Percentiles rank a stretch among this genome's conserved stretches.
These are phyloP conservation scores for Beauveria medogensis DNA, from an alignment of 2,329 filamentous ascomycete species.

Conservation along the genomic window DNA sequence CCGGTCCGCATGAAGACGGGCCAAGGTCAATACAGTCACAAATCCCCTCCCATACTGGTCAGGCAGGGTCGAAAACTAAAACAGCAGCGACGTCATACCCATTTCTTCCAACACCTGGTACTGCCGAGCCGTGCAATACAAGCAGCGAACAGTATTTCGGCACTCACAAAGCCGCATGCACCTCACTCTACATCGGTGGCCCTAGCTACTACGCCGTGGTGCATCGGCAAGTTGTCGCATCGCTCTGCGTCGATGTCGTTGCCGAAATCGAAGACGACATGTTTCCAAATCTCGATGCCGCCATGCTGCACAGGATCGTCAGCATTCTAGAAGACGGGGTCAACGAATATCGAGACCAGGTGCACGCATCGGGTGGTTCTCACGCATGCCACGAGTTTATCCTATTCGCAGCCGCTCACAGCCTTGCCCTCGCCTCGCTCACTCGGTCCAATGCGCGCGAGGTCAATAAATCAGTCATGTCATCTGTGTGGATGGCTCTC, in stretches of 20 bases:
- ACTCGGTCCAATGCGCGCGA: not conserved
- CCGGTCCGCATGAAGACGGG: not conserved
- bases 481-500: slow-evolving; percentile 9
- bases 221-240: slow-evolving; percentile 8
- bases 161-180: not conserved
- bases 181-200: slow-evolving; percentile 3
- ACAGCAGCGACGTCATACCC: not conserved
- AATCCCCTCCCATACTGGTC: not conserved
- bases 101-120: not conserved
- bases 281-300: slow-evolving; percentile 11
- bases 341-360: not conserved
- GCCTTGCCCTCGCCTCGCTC: not conserved
- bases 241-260: slow-evolving; percentile 11
- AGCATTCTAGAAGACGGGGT: not conserved
- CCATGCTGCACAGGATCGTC: not conserved
- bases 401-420: not conserved
- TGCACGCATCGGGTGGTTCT: not conserved
- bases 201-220: slow-evolving; percentile 10
- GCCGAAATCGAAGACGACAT: slow-evolving; percentile 11
- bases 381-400: not conserved
- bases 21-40: too few species aligned
- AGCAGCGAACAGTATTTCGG: not conserved
- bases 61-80: not conserved
- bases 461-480: slow-evolving; percentile 5
- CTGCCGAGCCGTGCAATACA: not conserved